Evolutionary conservation across 805 yeast genomes (phyloP), one percentile per base, ranked within the genome.

Genomic region (Ogataea salicorniae): DNA sequence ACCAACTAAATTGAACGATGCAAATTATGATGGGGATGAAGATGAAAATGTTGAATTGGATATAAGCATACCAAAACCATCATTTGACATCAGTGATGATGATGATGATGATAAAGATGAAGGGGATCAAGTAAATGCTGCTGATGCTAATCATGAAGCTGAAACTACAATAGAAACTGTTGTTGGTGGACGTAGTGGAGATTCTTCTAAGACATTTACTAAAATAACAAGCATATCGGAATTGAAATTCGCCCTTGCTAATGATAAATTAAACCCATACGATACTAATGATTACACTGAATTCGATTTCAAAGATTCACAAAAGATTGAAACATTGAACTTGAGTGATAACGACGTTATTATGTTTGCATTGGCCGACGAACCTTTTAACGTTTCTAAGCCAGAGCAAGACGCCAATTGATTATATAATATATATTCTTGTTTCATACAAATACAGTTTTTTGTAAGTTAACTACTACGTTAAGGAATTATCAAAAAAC

Each of bases 191-290:
- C 5, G 34, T 5, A 17, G n/a, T 16, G 36, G 22, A 18, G 18
- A 18, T 37, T 51, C 52, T 22, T 48, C 52, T 7, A 45, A 54
- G 23, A 20, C 53, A 16, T 56, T 58, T n/a, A 55, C 61, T 37
- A 51, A 52, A 36, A 38, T 59, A 9, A 47, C 47, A 5, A 50
- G 52, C 37, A 38, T 59, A 11, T 47, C 47, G 4, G 62, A 63
- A 31, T 56, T 77, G 16, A 61, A 55, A 46, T 47, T 76, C 15
- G 81, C 77, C 0, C 45, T 67, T n/a, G 76, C 77, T 0, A 66
- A 63, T 43, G 74, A 73, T 48, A 62, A 58, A 31, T 42, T 42
- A 8, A 57, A 57, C 37, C 55, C 57, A 16, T 53, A 56, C 40
- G 46, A 43, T 34, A 50, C 54, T 26, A 26, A 26, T 9, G 45